Evolutionary conservation across 768 basidiomycete species (phyloP).

Genomic region (Termitomyces sp.): DNA sequence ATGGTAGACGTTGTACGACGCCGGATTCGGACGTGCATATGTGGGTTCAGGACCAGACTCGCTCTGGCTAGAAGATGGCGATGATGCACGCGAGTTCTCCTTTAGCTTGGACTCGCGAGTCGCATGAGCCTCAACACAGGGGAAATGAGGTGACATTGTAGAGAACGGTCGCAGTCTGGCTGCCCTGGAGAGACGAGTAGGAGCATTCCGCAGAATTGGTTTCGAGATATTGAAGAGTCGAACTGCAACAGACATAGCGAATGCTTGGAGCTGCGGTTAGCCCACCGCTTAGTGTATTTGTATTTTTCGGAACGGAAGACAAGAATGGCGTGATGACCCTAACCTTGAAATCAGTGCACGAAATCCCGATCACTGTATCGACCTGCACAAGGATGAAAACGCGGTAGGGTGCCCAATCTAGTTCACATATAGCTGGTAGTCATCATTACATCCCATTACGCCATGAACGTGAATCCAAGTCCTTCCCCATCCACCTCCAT

Average conservation of each 20-base stretch:
- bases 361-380: not conserved
- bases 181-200: conserved; percentile 1
- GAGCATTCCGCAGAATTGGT: not conserved
- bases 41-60: conserved; percentile 75
- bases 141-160: conserved; percentile 36
- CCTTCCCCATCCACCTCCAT: conserved; percentile 48
- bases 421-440: not conserved
- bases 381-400: not conserved
- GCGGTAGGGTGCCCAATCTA: not conserved
- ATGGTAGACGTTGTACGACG: conserved; percentile 66
- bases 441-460: not conserved
- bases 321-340: conserved; percentile 17
- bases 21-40: conserved; percentile 74
- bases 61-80: conserved; percentile 15
- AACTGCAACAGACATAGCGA: conserved; percentile 8
- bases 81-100: conserved; percentile 21
- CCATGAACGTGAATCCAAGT: conserved; percentile 45
- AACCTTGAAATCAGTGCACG: conserved; percentile 13
- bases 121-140: conserved; percentile 83
- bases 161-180: conserved; percentile 6
- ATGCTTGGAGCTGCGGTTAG: not conserved
- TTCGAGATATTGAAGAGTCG: conserved; percentile 2
- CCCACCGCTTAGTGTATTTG: not conserved
- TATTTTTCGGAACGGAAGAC: not conserved
- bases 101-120: conserved; percentile 53